A percentile compares a stretch with the other conserved stretches of the same genome.
phyloP scores from a whole-genome alignment of 495 filamentous ascomycete species.

The Staphylotrichum longicolle region DNA sequence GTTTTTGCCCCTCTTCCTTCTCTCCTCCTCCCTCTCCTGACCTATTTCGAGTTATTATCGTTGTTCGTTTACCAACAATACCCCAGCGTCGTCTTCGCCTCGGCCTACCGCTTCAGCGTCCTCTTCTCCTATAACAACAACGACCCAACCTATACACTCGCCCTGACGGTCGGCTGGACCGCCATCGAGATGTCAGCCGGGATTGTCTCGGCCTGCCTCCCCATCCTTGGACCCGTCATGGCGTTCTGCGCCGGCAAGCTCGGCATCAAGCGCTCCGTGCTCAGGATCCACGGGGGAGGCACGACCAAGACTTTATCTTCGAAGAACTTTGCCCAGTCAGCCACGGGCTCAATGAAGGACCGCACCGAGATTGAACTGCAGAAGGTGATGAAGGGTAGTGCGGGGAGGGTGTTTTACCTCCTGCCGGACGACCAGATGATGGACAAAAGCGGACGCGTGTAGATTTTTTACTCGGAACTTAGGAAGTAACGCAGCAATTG shows the following conservation, averaged over 20 bases:
- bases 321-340: neutral
- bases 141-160: constrained; percentile 40
- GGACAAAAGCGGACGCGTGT: too few species aligned
- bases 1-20: neutral
- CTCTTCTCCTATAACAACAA: constrained; percentile 38
- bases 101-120: constrained; percentile 24
- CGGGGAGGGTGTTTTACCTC: constrained; percentile 3
- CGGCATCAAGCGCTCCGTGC: constrained; percentile 9
- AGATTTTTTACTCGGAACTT: too few species aligned
- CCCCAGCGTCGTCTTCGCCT: constrained; percentile 20
- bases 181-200: constrained; percentile 48
- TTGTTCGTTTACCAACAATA: neutral
- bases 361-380: constrained; percentile 5
- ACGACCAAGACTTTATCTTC: neutral
- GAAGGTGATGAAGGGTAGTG: neutral
- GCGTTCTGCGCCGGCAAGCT: neutral
- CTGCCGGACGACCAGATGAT: constrained; percentile 2
- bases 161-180: constrained; percentile 43
- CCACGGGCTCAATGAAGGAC: neutral
- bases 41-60: too few species aligned
- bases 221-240: constrained; percentile 40
- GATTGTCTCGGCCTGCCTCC: constrained; percentile 49
- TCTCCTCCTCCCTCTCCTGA: too few species aligned
- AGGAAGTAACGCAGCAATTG: too few species aligned
- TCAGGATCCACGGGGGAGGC: neutral